phyloP scores from a whole-genome alignment of 345 rosid species.

The Psidium friedrichsthalianum region DNA sequence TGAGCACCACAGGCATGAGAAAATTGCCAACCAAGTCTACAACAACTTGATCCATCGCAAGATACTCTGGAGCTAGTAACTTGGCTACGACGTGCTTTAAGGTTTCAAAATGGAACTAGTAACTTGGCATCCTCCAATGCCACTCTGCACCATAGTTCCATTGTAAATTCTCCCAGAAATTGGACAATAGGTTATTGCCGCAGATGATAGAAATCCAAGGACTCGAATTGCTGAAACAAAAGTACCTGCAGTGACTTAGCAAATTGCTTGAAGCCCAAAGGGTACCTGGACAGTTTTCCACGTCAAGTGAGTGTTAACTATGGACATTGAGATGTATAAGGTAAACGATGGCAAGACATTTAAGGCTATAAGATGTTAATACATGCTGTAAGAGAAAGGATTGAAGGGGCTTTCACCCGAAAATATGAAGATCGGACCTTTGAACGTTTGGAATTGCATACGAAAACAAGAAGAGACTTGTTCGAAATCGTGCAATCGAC shows the following conservation, averaged over 20 bases:
- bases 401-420: not conserved
- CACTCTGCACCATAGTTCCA: not conserved
- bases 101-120: not conserved
- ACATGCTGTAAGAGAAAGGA: not conserved
- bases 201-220: not conserved
- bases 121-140: not conserved
- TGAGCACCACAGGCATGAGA: slow-evolving; percentile 56
- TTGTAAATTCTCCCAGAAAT: not conserved
- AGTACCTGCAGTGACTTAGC: not conserved
- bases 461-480: not conserved
- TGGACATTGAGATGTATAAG: not conserved
- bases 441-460: not conserved
- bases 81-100: not conserved
- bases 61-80: slow-evolving; percentile 68
- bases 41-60: slow-evolving; percentile 49
- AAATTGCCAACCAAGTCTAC: slow-evolving; percentile 40
- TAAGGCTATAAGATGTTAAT: not conserved
- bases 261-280: not conserved
- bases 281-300: not conserved
- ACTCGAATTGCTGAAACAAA: not conserved
- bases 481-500: not conserved
- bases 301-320: not conserved
- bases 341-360: not conserved
- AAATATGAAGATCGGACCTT: not conserved
- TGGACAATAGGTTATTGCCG: not conserved